Evolutionary conservation across 352 stramenopile species (phyloP).

Genomic region (Globisporangium nunn): DNA sequence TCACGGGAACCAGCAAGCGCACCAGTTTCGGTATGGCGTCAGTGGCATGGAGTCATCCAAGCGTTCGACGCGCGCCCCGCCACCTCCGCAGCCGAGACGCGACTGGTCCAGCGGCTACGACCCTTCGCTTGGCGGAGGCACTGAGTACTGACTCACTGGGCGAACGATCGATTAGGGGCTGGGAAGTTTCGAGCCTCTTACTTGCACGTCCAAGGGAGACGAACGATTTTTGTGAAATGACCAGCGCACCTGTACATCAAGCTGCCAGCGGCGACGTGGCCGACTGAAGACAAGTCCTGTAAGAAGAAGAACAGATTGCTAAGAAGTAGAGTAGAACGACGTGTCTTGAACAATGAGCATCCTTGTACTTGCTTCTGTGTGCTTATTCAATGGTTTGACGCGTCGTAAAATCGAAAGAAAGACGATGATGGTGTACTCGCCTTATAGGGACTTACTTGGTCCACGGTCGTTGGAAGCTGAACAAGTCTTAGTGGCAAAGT

Average conservation of each 20-base stretch:
- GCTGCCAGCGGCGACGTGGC: constrained; percentile 1
- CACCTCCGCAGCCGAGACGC: constrained; percentile 23
- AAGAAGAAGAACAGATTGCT: constrained; percentile 9
- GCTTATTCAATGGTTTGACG: no score
- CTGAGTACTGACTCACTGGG: constrained; percentile 26
- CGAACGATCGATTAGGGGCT: background rate
- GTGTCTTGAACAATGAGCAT: no score
- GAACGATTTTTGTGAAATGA: constrained; percentile 12
- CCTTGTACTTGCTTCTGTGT: no score
- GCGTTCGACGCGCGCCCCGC: constrained; percentile 14
- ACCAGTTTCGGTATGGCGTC: constrained; percentile 46
- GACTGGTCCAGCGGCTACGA: constrained; percentile 60
- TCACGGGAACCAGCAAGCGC: constrained; percentile 24
- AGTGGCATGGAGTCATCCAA: constrained; percentile 36
- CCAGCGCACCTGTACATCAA: constrained; percentile 10
- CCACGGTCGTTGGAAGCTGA: no score
- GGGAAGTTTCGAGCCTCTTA: background rate
- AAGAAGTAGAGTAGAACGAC: constrained; percentile 13
- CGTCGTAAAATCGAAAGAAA: no score
- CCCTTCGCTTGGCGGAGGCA: constrained; percentile 9
- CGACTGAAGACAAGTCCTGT: constrained; percentile 12
- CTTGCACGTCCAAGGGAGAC: background rate
- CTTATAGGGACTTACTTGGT: no score
- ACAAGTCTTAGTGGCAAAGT: no score
- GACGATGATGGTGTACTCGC: no score